Evolutionary conservation across 2,329 filamentous ascomycete genomes (phyloP).

Genomic region (Ampelomyces quisqualis): DNA sequence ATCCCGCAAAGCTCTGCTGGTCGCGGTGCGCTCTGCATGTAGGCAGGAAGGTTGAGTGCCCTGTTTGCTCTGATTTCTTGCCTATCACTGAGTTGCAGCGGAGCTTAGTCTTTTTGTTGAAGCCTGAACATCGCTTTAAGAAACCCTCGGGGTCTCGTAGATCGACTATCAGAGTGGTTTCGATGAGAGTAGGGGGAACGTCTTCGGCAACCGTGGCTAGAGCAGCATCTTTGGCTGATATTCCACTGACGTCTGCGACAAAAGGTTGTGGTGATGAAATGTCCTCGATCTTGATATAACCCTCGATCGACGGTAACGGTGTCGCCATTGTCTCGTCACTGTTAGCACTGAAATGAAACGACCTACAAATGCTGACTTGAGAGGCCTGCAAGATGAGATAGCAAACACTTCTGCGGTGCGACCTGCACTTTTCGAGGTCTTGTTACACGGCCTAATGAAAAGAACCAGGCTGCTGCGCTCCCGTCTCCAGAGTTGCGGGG

Average conservation of each 20-base stretch:
- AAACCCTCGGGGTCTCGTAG: conserved; percentile 32
- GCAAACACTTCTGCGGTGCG: not conserved
- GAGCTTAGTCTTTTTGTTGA: conserved; percentile 29
- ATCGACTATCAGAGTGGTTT: conserved; percentile 15
- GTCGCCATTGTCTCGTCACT: too few relatives aligned
- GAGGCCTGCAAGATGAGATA: too few relatives aligned
- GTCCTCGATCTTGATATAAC: conserved; percentile 10
- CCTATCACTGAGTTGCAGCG: conserved; percentile 27
- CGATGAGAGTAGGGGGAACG: not conserved
- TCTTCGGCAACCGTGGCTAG: not conserved
- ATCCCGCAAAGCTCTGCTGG: conserved; percentile 29
- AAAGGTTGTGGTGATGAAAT: conserved; percentile 8
- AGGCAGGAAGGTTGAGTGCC: conserved; percentile 29
- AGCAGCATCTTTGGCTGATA: not conserved
- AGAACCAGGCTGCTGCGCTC: not conserved
- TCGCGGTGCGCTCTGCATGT: conserved; percentile 34
- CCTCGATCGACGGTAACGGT: not conserved
- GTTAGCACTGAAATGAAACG: too few relatives aligned
- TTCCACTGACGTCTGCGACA: too few relatives aligned
- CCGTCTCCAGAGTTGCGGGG: not conserved
- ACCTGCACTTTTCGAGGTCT: not conserved
- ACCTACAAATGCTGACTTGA: too few relatives aligned
- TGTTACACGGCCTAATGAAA: too few relatives aligned
- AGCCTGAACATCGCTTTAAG: conserved; percentile 29
- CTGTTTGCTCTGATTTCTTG: conserved; percentile 22